Percentiles rank a stretch among this genome's conserved stretches.
phyloP scores from a whole-genome alignment of 345 rosid genomes.

The Euphorbia pulcherrima region DNA sequence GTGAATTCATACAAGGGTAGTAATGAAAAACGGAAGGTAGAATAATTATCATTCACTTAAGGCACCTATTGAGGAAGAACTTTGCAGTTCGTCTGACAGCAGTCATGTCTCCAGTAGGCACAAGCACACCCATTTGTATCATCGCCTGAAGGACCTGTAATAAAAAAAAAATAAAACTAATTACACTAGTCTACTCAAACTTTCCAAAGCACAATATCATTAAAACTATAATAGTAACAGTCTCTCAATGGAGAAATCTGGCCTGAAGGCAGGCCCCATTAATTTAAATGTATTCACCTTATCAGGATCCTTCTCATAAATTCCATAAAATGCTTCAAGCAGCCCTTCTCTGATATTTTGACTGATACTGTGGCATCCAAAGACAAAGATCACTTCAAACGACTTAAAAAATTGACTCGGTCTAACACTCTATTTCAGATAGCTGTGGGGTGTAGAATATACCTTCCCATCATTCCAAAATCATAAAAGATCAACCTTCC shows the following conservation, averaged over 20 bases:
- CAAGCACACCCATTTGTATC: slow-evolving; percentile 99
- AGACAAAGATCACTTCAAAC: slow-evolving; percentile 10
- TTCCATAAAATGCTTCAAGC: slow-evolving; percentile 80
- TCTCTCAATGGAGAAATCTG: slow-evolving; percentile 6
- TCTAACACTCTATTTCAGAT: background rate
- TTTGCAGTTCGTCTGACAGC: slow-evolving; percentile 91
- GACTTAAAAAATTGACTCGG: slow-evolving; percentile 11
- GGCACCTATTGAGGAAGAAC: slow-evolving; percentile 88
- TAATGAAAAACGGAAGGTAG: background rate
- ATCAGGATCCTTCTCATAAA: slow-evolving; percentile 92
- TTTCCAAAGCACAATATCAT: slow-evolving; percentile 8
- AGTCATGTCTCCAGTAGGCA: slow-evolving; percentile 97
- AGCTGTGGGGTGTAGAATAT: slow-evolving; percentile 20
- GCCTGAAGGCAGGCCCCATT: slow-evolving; percentile 5
- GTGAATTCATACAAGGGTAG: background rate
- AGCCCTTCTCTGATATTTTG: slow-evolving; percentile 92
- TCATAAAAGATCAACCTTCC: slow-evolving; percentile 96
- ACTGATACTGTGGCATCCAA: slow-evolving; percentile 62
- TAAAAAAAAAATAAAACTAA: slow-evolving; percentile 3
- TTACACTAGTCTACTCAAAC: slow-evolving; percentile 3
- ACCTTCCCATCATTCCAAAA: slow-evolving; percentile 99
- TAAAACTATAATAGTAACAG: background rate
- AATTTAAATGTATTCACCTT: slow-evolving; percentile 50
- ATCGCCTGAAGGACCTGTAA: slow-evolving; percentile 81
- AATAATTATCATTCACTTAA: background rate